Evolutionary conservation across 2,329 filamentous ascomycete species (phyloP), one percentile per base, ranked within the genome.

Genomic region (Trichoderma oligosporum): DNA sequence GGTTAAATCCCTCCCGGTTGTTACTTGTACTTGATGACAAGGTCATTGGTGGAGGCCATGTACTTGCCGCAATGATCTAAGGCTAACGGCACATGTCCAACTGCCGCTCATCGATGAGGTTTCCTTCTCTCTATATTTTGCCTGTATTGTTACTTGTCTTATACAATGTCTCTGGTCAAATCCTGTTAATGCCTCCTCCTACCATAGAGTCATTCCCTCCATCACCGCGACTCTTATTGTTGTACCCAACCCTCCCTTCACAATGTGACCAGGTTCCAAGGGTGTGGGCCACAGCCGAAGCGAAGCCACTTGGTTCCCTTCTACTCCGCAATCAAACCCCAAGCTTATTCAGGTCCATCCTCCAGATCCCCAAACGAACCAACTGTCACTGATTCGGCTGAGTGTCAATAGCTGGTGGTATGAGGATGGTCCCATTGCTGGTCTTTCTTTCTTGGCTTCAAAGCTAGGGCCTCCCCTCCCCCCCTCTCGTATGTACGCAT

Each of bases 401-500:
- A n/a, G n/a, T n/a, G n/a, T n/a, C n/a, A 36, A 35, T 4, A 18
- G 22, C 33, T 27, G 22, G 24, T 18, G 35, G 24, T 14, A 25
- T 22, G 18, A 11, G 24, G 9, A 18, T 41, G n/a, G 38, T 7
- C 38, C 38, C 38, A 24, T 41, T 18, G 4, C 18, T 2, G 38
- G 38, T 16, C 27, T 33, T 25, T 46, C 44, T n/a, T n/a, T 33
- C 12, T 7, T 47, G 27, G 29, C 27, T 27, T 31, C 44, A 47
- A 35, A 49, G 46, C 42, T 56, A 44, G 53, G 53, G 53, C 53
- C 53, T 44, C 53, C 53, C 53, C 53, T 56, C 53, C 24, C 14
- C 42, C 44, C 35, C 24, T 46, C 41, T 38, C 31, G n/a, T 14
- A 20, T 27, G n/a, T n/a, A n/a, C n/a, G n/a, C n/a, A n/a, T n/a